Base-by-base conservation (phyloP, 352 stramenopile genomes). In the Phytophthora meadii region DNA sequence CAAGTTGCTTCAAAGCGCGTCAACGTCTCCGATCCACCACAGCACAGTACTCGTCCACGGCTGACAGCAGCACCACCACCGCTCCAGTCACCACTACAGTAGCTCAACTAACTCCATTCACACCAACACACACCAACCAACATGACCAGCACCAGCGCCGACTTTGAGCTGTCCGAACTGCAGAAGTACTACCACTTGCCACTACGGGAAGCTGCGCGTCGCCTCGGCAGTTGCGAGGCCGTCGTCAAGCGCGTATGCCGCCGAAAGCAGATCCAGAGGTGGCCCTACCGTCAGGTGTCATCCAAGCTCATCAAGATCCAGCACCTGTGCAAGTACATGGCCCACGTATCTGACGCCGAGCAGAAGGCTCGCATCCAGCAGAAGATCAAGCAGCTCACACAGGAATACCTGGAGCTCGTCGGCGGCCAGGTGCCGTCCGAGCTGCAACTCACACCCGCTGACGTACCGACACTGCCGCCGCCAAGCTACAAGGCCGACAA, bases 131-230 rank as follows among this genome's bases (percentile, higher is more conserved):
- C 30, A 36, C 30, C 30, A 44, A 57, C 6, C 32, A 63, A 22
- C 32, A 76, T 76, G 69, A 75, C 71, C 54, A 79, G 74, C 72
- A 80, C 75, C 41, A 83, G 80, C 58, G 82, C 84, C 28, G 81
- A 93, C 75, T 93, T 93, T 54, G 81, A 91, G 54, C 78, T 93
- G 58, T 73, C 78, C 30, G 79, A 95, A 66, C 83, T 95, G 22
- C 85, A 92, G 53, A 81, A 93, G 79, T 92, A 92, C 78, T 95
- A 92, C 67, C 87, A 94, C 67, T 60, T 94, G 73, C 87, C 85
- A 34, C 77, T 95, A 24, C 83, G 83, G 39, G 82, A 95, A 72
- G 87, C 85, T 30, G 87, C 87, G 6, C 75, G 73, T 39, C 80
- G 81, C 24, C 82, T 95, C 22, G 83, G 83, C 25, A 91, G 79